Evolutionary conservation across 2,329 filamentous ascomycete species (phyloP), one percentile per base, ranked within the genome.

Genomic region (Lachnellula suecica): DNA sequence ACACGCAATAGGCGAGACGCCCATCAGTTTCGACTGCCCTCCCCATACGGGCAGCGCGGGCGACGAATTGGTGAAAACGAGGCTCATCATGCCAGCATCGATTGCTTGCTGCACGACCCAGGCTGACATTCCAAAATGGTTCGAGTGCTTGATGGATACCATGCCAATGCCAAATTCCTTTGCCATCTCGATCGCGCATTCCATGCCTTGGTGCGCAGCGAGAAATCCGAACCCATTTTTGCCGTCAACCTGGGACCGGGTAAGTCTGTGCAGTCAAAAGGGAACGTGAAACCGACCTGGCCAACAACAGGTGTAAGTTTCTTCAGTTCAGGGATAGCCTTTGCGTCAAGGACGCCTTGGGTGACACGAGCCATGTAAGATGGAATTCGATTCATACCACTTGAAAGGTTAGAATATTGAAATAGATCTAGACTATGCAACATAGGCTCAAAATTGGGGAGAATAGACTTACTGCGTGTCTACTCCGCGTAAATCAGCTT

Each of bases 51-150:
- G 66, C 49, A 72, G 61, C 13, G 63, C 63, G 1, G 62, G 61
- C 7, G 59, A 60, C 1, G 67, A 66, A 44, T 71, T 71, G 4
- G 69, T 71, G 51, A 70, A 71, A 0, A 66, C 68, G 3, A 71
- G 52, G 47, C 59, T 59, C 87, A 89, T 85, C 80, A 88, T 84
- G 34, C 78, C 76, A 1, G 80, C 84, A 52, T 93, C 86, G 13
- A 92, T 69, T 0, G 88, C 89, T 69, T 91, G 84, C 67, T 89
- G 85, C 10, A 91, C 88, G 0, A 91, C 66, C 87, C 88, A 93
- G 0, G 89, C 89, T 3, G 80, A 80, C 89, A 94, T 94, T 49
- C 89, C 89, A 63, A 89, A 92, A 68, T 93, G 88, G 62, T 93
- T 93, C 37, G 84, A 88, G 69, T 87, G 85, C 68, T 85, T 88